Percentiles rank a stretch among this genome's conserved stretches.
Evolutionary conservation across 305 asterid genomes (phyloP).

Genomic region (Rubia peregrina): DNA sequence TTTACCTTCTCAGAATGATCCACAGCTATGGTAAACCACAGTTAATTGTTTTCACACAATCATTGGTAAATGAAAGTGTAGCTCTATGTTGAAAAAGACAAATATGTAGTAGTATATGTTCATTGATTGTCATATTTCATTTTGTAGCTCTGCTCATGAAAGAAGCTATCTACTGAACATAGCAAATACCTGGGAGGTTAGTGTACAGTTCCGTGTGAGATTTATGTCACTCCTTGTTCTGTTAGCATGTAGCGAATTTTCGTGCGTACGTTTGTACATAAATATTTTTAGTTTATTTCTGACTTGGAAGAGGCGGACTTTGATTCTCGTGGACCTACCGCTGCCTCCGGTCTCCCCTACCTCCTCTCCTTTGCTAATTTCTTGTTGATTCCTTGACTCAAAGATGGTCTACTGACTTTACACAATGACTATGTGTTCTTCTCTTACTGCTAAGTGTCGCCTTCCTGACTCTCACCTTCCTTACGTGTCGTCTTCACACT

Average conservation of each 20-base stretch:
- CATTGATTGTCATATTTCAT: conserved; percentile 5
- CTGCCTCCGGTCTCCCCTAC: too few species aligned
- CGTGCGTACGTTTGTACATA: not conserved
- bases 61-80: not conserved
- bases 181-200: conserved; percentile 97
- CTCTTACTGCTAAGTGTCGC: too few species aligned
- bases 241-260: not conserved
- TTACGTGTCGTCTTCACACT: too few species aligned
- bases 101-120: not conserved
- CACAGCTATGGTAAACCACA: conserved; percentile 48
- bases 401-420: too few species aligned
- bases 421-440: too few species aligned
- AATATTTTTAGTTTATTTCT: not conserved
- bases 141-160: conserved; percentile 74
- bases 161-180: conserved; percentile 88
- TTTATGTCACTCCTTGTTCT: not conserved
- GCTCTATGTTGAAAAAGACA: not conserved
- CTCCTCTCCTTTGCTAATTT: too few species aligned
- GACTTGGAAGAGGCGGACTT: not conserved
- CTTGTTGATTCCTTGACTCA: too few species aligned
- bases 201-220: conserved; percentile 2
- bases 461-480: too few species aligned
- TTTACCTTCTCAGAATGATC: not conserved
- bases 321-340: too few species aligned
- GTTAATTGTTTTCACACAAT: not conserved